Evolutionary conservation across 2,329 filamentous ascomycete species (phyloP).

Genomic region (Claviceps sp.): DNA sequence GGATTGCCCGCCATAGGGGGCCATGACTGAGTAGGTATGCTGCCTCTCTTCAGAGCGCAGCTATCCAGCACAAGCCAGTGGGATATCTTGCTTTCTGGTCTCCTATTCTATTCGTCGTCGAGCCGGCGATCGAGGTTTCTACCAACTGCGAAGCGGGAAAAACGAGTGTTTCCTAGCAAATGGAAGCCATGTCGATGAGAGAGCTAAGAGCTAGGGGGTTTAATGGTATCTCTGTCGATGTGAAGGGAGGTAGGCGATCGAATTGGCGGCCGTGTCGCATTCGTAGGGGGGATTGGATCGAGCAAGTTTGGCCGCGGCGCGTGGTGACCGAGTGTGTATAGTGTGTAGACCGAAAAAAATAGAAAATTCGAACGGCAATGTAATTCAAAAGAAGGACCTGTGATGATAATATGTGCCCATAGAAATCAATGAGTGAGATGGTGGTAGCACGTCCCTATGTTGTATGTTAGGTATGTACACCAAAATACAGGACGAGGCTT

Average conservation of each 20-base stretch:
- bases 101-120: background rate
- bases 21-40: slow-evolving; percentile 22
- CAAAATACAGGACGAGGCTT: too few species aligned
- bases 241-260: background rate
- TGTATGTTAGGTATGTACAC: background rate
- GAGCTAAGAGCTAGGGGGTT: background rate
- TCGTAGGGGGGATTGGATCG: background rate
- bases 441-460: background rate
- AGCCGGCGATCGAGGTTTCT: too few species aligned
- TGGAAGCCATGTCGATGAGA: slow-evolving; percentile 14
- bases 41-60: background rate
- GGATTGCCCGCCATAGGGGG: slow-evolving; percentile 24
- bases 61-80: background rate
- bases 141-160: background rate
- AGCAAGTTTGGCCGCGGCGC: background rate
- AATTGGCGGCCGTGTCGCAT: background rate
- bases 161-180: slow-evolving; percentile 8
- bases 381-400: background rate
- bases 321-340: background rate
- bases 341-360: background rate
- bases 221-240: background rate
- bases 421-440: background rate
- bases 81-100: background rate
- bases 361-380: background rate
- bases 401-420: background rate